Evolutionary conservation across 345 rosid genomes (phyloP).

Genomic region (Noccaea bulbosa): DNA sequence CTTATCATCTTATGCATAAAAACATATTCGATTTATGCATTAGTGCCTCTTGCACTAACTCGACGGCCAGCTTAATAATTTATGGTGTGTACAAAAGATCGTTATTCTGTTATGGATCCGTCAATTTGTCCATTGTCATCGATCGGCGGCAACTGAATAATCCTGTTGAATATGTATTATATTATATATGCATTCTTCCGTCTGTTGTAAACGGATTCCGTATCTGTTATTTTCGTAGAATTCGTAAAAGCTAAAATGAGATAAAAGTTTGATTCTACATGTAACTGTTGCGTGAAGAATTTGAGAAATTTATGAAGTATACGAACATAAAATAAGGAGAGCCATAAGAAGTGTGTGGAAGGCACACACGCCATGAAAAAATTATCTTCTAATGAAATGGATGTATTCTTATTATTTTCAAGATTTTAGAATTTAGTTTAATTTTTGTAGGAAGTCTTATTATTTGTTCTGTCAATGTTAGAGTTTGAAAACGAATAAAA

Average conservation of each 20-base stretch:
- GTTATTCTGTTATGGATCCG: too few species aligned
- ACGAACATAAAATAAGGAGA: slow-evolving; percentile 28
- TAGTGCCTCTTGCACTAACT: slow-evolving; percentile 31
- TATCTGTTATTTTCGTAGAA: background rate
- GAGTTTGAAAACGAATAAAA: slow-evolving; percentile 2
- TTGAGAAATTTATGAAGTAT: slow-evolving; percentile 7
- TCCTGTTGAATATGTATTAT: background rate
- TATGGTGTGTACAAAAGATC: too few species aligned
- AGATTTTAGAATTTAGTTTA: background rate
- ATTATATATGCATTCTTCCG: background rate
- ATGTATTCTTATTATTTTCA: slow-evolving; percentile 30
- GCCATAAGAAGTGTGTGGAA: slow-evolving; percentile 40
- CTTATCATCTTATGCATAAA: background rate
- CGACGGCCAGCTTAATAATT: slow-evolving; percentile 24
- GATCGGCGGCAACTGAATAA: too few species aligned
- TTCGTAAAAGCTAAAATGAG: background rate
- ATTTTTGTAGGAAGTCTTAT: background rate
- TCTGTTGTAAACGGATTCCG: background rate
- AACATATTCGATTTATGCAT: slow-evolving; percentile 20
- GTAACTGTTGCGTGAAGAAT: slow-evolving; percentile 34
- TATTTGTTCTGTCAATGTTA: background rate
- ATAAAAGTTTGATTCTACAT: background rate
- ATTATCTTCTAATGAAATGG: slow-evolving; percentile 20
- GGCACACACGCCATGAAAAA: slow-evolving; percentile 42
- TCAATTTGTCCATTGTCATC: too few species aligned